Percentiles rank a stretch among this genome's conserved stretches.
Conservation (phyloP, 2,329 filamentous ascomycete genomes). For the Dothidotthia symphoricarpi region DNA sequence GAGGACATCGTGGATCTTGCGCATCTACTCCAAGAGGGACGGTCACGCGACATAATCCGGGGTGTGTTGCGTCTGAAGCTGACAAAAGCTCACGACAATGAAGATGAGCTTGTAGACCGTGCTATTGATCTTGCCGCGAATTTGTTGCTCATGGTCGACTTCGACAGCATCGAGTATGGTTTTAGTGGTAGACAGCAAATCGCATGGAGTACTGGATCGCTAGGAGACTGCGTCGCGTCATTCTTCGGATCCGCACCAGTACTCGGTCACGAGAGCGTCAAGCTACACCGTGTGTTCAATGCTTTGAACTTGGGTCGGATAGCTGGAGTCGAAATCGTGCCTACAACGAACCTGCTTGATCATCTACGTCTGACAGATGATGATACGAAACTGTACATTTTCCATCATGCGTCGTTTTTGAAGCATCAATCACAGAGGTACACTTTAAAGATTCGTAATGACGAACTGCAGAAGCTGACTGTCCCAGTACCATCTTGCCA, state of each 20-base stretch:
- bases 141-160: slow-evolving; percentile 15
- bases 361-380: slow-evolving; percentile 44
- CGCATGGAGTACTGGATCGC: slow-evolving; percentile 3
- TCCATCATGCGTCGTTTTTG: slow-evolving; percentile 44
- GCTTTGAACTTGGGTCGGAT: slow-evolving; percentile 29
- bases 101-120: slow-evolving; percentile 9
- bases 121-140: slow-evolving; percentile 17
- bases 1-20: slow-evolving; percentile 19
- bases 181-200: slow-evolving; percentile 10
- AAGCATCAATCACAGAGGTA: slow-evolving; percentile 19
- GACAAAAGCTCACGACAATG: slow-evolving; percentile 5
- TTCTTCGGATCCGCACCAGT: slow-evolving; percentile 3
- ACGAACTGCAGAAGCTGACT: neutral
- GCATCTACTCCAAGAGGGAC: slow-evolving; percentile 3
- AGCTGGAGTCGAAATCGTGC: slow-evolving; percentile 40
- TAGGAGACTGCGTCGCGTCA: slow-evolving; percentile 3
- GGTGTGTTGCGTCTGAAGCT: slow-evolving; percentile 4
- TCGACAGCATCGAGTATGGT: slow-evolving; percentile 6
- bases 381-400: slow-evolving; percentile 43
- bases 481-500: slow-evolving; percentile 27
- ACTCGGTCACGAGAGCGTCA: slow-evolving; percentile 8
- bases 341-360: slow-evolving; percentile 45
- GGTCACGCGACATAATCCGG: slow-evolving; percentile 6
- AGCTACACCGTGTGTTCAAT: slow-evolving; percentile 13
- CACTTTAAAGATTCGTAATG: neutral